Base-by-base conservation (phyloP, 2,329 filamentous ascomycete genomes). In the Aspergillus pseudoviridinutans region DNA sequence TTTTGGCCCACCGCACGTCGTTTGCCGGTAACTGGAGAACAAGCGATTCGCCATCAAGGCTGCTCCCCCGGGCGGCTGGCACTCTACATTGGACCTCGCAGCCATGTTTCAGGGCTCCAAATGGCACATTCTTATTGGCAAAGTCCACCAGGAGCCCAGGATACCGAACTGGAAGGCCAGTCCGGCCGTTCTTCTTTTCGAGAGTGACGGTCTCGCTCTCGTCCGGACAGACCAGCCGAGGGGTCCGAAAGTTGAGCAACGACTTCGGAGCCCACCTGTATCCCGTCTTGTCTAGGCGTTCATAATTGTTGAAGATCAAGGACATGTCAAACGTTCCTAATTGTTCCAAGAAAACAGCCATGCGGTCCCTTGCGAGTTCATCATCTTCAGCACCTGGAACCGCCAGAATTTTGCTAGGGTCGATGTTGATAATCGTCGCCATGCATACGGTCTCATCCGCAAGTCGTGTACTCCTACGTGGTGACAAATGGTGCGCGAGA, bases 291-390 rank as follows among this genome's bases (percentile, higher is more conserved):
- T 58, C 20, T 0, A 57, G 56, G 1, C 60, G 53, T n/a, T 54
- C 28, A 29, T 62, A 62, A 47, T 62, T 62, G 51, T 62, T 62
- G 60, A 62, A 62, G 17, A 62, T 49, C 3, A 57, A 10, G 0
- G 17, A 29, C 42, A 49, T 51, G 3, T 55, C 4, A 25, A 62
- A 62, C 6, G 14, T 32, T 17, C 53, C 47, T 3, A 62, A 20
- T 3, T 24, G n/a, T 20, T 42, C 12, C 3, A 62, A 29, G 14
- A 62, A 62, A 12, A 5, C 20, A 29, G 8, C 35, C 58, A 62
- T 62, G 9, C 58, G 51, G 12, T n/a, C 9, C n/a, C 22, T 10
- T 17, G 10, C 51, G 3, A 32, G 10, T 12, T 32, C 10, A 4
- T 32, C 29, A 12, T 32, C 29, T 1, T 32, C 29, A 4, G 12